Base-by-base conservation (phyloP, 129 eudicot genomes). In the Heracleum sosnowskyi region DNA sequence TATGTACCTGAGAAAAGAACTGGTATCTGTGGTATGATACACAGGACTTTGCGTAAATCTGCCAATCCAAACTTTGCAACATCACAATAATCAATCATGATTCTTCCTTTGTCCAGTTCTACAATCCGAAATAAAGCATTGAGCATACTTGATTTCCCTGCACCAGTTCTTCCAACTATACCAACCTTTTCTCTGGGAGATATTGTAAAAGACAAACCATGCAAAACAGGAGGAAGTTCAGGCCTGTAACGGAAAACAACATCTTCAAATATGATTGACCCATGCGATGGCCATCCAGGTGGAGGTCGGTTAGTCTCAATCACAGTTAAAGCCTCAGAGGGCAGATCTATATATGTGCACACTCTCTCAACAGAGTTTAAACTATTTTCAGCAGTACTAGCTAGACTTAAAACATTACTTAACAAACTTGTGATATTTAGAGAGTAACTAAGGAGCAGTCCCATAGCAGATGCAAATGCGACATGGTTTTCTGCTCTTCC, bases 161-260 rank as follows among this genome's bases (percentile, higher is more conserved):
- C 97, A 36, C 98, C 98, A 36, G 98, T 95, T 85, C 98, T 86
- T 49, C 98, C 98, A 83, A 90, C 98, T 37, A 95, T 80, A 39
- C 98, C 98, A 20, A 95, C 92, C 78, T 95, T 95, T 46, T 91
- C 94, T 9, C 87, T 84, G 5, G 98, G 94, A 46, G 87, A 83
- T 53, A 95, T 84, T 4, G 79, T 64, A 69, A 95, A 95, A 12
- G 96, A 81, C 69, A 91, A 66, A 42, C 97, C 96, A 81, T 85
- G 97, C 82, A 95, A 82, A 44, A 95, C 98, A 55, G 96, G 88
- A 69, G 98, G 97, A 77, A 95, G 97, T 24, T 85, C 97, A 4
- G 94, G 91, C 83, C 98, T 84, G 78, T 95, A 95, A 26, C 98
- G 85, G 15, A 95, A 73, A n/a, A 84, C 92, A 47, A 95, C 96